Percentiles rank a stretch among this genome's conserved stretches.
These are phyloP conservation scores for Entamoeba invadens DNA, from an alignment of 208 protist genomes.

Conservation along the genomic window DNA sequence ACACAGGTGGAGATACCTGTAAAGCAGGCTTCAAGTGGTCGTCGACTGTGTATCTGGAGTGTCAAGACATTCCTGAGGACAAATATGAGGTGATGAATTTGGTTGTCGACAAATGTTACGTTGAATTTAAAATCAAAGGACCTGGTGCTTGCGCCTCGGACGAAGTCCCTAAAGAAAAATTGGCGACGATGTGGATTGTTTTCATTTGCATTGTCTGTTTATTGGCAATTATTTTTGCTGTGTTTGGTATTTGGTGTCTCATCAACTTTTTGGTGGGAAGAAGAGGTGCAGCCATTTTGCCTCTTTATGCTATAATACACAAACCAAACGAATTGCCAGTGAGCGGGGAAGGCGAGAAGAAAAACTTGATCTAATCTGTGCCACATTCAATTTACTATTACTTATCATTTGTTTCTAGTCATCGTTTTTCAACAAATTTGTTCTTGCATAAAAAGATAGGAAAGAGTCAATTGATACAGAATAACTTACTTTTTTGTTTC, in stretches of 20 bases:
- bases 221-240: neutral
- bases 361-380: neutral
- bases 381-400: neutral
- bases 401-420: no score
- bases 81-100: neutral
- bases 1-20: neutral
- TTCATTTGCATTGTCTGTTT: neutral
- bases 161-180: neutral
- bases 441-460: no score
- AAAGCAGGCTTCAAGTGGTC: neutral
- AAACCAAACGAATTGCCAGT: neutral
- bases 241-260: neutral
- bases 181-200: neutral
- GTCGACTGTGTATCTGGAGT: neutral
- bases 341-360: neutral
- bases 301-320: neutral
- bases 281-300: neutral
- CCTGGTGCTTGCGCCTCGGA: neutral
- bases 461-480: neutral
- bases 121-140: neutral
- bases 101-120: neutral
- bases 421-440: no score
- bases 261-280: neutral
- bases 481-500: no score
- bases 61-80: neutral